Conservation (phyloP, 805 yeast species). For the Danielozyma ontarioensis region DNA sequence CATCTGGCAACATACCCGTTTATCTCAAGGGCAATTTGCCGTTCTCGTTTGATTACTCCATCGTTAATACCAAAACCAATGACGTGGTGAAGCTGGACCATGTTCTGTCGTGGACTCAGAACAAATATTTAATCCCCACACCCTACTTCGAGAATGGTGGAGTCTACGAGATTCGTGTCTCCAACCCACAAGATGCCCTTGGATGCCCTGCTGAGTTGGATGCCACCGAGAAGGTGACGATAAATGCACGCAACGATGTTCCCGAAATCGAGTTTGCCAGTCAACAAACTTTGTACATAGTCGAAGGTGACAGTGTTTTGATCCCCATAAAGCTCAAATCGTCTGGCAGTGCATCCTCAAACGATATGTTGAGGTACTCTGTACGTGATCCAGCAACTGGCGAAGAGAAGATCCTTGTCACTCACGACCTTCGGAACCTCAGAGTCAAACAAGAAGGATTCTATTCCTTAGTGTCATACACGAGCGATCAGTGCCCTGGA, state of each 20-base stretch:
- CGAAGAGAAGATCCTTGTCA: too few species aligned
- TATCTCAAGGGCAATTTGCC: slow-evolving; percentile 77
- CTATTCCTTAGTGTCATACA: slow-evolving; percentile 35
- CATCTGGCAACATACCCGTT: slow-evolving; percentile 41
- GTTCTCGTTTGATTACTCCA: slow-evolving; percentile 61
- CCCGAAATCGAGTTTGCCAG: slow-evolving; percentile 44
- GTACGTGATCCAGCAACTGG: too few species aligned
- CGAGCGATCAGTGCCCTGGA: slow-evolving; percentile 45
- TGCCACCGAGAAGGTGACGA: slow-evolving; percentile 51
- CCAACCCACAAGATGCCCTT: slow-evolving; percentile 66
- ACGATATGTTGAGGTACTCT: slow-evolving; percentile 29
- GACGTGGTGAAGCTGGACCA: slow-evolving; percentile 21
- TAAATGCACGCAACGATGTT: slow-evolving; percentile 65
- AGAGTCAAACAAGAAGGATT: slow-evolving; percentile 36
- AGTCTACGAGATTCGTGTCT: slow-evolving; percentile 57
- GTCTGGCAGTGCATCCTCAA: slow-evolving; percentile 19
- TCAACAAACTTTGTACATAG: slow-evolving; percentile 28
- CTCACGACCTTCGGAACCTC: slow-evolving; percentile 8
- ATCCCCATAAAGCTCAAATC: slow-evolving; percentile 49
- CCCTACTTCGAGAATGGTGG: slow-evolving; percentile 65
- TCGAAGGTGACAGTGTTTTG: slow-evolving; percentile 54
- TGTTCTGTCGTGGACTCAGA: slow-evolving; percentile 27
- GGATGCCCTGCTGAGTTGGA: slow-evolving; percentile 72
- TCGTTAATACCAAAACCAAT: slow-evolving; percentile 41
- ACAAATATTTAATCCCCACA: slow-evolving; percentile 41